Conservation (phyloP, 805 yeast genomes). For the Candida ipomoeae region DNA sequence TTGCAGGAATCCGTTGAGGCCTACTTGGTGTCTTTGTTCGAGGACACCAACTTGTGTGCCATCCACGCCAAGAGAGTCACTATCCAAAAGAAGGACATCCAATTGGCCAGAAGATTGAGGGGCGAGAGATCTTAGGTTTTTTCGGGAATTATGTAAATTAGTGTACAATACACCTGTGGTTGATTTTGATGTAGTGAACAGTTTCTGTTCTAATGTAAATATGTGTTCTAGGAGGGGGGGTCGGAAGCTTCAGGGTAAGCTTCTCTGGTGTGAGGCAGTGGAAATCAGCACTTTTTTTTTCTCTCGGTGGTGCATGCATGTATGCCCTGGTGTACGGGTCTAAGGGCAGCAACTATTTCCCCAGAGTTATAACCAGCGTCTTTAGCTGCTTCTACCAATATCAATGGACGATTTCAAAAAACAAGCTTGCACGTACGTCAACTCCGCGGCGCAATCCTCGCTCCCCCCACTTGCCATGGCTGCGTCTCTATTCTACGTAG, state of each 20-base stretch:
- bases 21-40: conserved; percentile 90
- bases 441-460: conserved; percentile 16
- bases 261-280: too few species aligned
- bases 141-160: conserved; percentile 14
- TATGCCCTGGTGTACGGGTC: neutral
- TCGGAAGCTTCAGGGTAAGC: too few species aligned
- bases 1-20: conserved; percentile 99
- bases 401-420: conserved; percentile 10
- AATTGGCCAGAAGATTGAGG: conserved; percentile 95
- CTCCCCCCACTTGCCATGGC: conserved; percentile 17
- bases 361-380: neutral
- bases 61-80: conserved; percentile 99
- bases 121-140: conserved; percentile 78
- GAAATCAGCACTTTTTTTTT: too few species aligned
- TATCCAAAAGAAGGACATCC: conserved; percentile 96
- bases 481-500: conserved; percentile 13
- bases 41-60: conserved; percentile 98
- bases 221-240: too few species aligned
- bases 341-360: conserved; percentile 1
- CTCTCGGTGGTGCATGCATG: neutral
- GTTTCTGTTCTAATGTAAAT: too few species aligned
- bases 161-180: conserved; percentile 18
- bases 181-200: neutral
- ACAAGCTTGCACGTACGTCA: conserved; percentile 11
- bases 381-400: neutral